Evolutionary conservation across 2,329 filamentous ascomycete genomes (phyloP).

Genomic region (Ceratocystis harringtonii): DNA sequence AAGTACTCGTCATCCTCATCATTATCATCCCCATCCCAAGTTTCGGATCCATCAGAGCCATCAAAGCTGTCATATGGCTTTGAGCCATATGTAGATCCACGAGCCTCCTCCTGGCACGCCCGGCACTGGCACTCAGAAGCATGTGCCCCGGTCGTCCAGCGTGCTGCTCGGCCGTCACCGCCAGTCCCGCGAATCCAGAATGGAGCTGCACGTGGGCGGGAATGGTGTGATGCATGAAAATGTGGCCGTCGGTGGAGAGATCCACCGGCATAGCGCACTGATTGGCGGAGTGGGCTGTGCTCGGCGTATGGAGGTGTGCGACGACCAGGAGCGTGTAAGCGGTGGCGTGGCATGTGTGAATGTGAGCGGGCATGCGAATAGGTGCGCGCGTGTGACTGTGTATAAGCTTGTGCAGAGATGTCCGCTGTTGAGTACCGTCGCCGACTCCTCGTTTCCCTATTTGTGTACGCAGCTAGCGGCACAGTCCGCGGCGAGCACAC

Average conservation of each 20-base stretch:
- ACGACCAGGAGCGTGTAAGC: not conserved
- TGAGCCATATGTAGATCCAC: not conserved
- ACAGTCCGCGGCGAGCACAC: not conserved
- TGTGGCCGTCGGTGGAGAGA: not conserved
- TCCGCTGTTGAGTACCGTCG: not conserved
- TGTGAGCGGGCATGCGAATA: not conserved
- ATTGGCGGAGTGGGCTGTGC: not conserved
- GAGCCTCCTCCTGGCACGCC: not conserved
- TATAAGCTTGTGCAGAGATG: not conserved
- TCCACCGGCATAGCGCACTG: not conserved
- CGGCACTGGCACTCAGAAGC: not conserved
- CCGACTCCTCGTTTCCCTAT: not conserved
- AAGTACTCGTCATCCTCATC: not conserved
- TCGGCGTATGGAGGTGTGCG: not conserved
- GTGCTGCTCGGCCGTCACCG: too few relatives aligned
- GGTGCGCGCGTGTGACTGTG: not conserved
- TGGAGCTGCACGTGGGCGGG: too few relatives aligned
- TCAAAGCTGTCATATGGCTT: not conserved
- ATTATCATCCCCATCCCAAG: not conserved
- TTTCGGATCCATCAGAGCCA: not conserved
- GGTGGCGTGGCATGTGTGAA: not conserved
- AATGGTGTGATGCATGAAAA: too few relatives aligned
- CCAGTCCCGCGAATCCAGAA: too few relatives aligned
- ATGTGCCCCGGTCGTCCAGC: not conserved
- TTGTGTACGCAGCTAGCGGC: not conserved